Evolutionary conservation across 306 rosid species (phyloP), one percentile per base, ranked within the genome.

Genomic region (Vachellia pachyceras): DNA sequence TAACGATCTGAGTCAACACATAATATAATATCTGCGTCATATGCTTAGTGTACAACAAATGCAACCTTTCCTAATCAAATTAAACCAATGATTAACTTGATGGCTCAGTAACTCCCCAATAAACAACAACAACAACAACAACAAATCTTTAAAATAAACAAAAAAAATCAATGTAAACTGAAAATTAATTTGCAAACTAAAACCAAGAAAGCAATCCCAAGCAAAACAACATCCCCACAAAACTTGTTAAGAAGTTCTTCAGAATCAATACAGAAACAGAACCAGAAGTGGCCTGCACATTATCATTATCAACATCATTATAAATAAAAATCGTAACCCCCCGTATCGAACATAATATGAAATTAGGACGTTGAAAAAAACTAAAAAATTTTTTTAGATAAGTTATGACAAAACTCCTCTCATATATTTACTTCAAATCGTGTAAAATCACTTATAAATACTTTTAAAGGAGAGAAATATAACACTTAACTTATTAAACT

Each of bases 171-270:
- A 60, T 60, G 5, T 3, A 58, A 58, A 11, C 29, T 58, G 36
- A 0, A 58, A 23, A 7, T 20, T 55, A 23, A 15, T 58, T 63
- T 49, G 57, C 54, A 57, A 66, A 68, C 76, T 46, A 58, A 86
- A 55, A 47, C 55, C 60, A 69, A 69, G 10, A 41, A 69, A 41
- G 9, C 49, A 69, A 41, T 5, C 9, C 73, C 73, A 10, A 41
- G 18, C 17, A 69, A 41, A 20, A 69, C 25, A 69, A 10, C 1
- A 10, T 0, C 20, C 73, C 73, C 50, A 69, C 35, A 29, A 13
- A 61, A 29, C 68, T 25, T 25, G 18, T 23, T 12, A 25, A 10
- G 8, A 25, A 10, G 1, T 23, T 60, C 3, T 60, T 18, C 2
- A 60, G 35, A 25, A 60, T 60, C 37, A 60, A 40, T 3, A 40